A percentile compares a stretch with the other conserved stretches of the same genome.
These are phyloP conservation scores for Magnaporthales sp. DNA, from an alignment of 2,329 filamentous ascomycete genomes.

Conservation along the genomic window DNA sequence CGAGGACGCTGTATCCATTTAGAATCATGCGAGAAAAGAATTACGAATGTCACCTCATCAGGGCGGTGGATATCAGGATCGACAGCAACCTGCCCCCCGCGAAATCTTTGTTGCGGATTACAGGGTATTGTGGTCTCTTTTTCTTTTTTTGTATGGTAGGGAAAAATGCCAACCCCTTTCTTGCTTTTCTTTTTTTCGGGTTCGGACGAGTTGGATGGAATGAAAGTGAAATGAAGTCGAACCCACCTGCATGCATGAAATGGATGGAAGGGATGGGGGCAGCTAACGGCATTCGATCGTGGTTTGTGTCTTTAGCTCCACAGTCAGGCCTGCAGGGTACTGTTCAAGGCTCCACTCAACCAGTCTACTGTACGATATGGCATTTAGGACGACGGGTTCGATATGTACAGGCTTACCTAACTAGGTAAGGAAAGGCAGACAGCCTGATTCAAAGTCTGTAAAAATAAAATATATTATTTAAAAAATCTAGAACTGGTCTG, in stretches of 20 bases:
- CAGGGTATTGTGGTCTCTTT: not conserved
- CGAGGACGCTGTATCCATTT: conserved; percentile 7
- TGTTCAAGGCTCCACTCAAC: not conserved
- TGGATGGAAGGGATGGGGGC: not conserved
- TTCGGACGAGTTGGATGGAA: not conserved
- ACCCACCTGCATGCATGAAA: not conserved
- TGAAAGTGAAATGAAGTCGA: not conserved
- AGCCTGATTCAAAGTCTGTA: no score
- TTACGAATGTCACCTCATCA: not conserved
- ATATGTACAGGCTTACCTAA: no score
- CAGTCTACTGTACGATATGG: not conserved
- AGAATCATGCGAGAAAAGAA: not conserved
- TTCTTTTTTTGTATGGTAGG: not conserved
- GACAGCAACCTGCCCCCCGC: not conserved
- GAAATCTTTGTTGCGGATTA: not conserved
- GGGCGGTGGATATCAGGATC: not conserved
- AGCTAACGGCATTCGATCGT: not conserved
- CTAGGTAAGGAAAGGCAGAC: no score
- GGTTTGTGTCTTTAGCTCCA: not conserved
- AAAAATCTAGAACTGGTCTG: no score
- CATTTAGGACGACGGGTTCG: no score
- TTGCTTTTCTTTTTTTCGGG: not conserved
- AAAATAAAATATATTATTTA: not conserved
- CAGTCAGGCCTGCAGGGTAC: not conserved
- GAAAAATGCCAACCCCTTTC: not conserved